These are phyloP conservation scores for Tolypocladium ovalisporum DNA, from an alignment of 2,329 filamentous ascomycete genomes.

Conservation along the genomic window DNA sequence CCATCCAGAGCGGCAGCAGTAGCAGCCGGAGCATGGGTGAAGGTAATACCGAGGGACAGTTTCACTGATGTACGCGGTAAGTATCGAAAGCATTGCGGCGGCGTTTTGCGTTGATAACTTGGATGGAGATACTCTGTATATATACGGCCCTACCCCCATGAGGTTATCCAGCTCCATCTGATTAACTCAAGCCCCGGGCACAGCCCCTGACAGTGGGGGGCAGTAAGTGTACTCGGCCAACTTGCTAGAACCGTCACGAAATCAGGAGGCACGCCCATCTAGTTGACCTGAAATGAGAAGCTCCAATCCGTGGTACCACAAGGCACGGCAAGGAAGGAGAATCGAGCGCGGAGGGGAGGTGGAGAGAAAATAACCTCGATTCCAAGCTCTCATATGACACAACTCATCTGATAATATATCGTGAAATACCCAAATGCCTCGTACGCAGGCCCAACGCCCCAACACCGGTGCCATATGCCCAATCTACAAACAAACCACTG, in stretches of 20 bases:
- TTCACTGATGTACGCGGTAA: slow-evolving; percentile 21
- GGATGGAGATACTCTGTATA: too few species aligned
- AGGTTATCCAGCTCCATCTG: too few species aligned
- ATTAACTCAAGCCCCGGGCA: too few species aligned
- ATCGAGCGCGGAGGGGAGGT: too few species aligned
- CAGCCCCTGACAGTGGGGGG: too few species aligned
- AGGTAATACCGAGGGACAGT: slow-evolving; percentile 76
- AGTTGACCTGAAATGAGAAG: too few species aligned
- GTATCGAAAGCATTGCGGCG: not conserved
- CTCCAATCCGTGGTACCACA: too few species aligned
- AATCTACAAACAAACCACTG: not conserved
- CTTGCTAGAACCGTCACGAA: too few species aligned
- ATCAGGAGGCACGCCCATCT: too few species aligned
- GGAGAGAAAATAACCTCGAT: not conserved
- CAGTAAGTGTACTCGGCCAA: too few species aligned
- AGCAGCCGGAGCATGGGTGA: slow-evolving; percentile 90
- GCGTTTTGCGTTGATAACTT: not conserved
- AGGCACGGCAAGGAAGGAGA: too few species aligned
- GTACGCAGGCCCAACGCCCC: not conserved
- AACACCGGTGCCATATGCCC: not conserved
- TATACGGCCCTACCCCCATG: too few species aligned
- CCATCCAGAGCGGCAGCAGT: slow-evolving; percentile 84
- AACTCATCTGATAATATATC: not conserved
- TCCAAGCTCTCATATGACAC: not conserved
- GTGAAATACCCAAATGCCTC: not conserved